Evolutionary conservation across 2,329 filamentous ascomycete species (phyloP), one percentile per base, ranked within the genome.

Genomic region (Fusarium pseudocircinatum): DNA sequence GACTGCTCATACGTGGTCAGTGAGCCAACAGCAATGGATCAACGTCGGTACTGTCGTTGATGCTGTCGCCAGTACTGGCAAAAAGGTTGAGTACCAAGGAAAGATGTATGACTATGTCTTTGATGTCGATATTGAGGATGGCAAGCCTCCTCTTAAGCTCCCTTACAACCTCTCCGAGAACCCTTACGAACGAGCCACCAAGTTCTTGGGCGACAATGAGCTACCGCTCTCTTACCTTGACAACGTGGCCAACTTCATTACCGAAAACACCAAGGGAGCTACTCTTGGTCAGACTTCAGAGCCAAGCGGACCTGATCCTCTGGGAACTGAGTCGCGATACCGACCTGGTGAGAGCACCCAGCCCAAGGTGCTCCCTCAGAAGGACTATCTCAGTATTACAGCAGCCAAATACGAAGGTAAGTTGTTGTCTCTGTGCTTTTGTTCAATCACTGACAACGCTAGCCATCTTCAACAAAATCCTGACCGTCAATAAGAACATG

Each of bases 41-140:
- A 93, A 92, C 70, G 93, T 98, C 14, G 96, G 96, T n/a, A 97
- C 95, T 0, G 95, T 99, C 1, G 96, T 98, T 16, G 94, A 97
- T 76, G 90, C 94, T 7, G 93, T 93, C 10, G 94, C 93, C 42
- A 97, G 94, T 79, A 94, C 91, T 73, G 93, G 94, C 16, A 90
- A 90, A 66, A 95, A 95, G 83, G 90, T 90, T 13, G 87, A 91
- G 65, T 92, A 96, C 79, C 86, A 93, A 3, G 96, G 96, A 37
- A 90, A 97, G 79, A 93, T 96, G 69, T 99, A 97, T 81, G 96
- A 99, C 80, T 98, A 93, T 78, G 95, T 99, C 14, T 98, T 98
- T 75, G 95, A 98, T 79, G 95, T 98, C 32, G 95, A 97, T 77
- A 97, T 98, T 70, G 94, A 97, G 80, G 96, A 98, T 78, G 96